These are phyloP conservation scores for Aspergillus spinulosporus DNA, from an alignment of 2,329 filamentous ascomycete species.

Conservation along the genomic window DNA sequence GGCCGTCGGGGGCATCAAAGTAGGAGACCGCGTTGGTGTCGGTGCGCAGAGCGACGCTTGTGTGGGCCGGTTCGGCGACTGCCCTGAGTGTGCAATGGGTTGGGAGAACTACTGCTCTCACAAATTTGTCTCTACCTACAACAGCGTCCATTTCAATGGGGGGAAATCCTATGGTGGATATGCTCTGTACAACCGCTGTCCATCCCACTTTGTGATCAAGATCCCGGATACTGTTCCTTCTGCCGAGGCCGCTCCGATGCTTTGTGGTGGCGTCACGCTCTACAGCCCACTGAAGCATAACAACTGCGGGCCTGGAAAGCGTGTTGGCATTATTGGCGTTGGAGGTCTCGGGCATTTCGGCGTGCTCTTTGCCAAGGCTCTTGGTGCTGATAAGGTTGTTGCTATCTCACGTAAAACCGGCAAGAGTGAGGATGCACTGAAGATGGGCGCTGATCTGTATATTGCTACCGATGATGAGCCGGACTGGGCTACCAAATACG, in stretches of 20 bases:
- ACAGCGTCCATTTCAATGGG: constrained; percentile 48
- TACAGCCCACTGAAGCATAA: constrained; percentile 70
- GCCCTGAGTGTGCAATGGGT: constrained; percentile 54
- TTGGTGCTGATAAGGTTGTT: constrained; percentile 65
- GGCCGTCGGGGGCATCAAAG: constrained; percentile 31
- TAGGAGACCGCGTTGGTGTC: constrained; percentile 51
- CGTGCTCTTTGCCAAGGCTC: constrained; percentile 68
- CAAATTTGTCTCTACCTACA: constrained; percentile 35
- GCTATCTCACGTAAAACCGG: constrained; percentile 55
- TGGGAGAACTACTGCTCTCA: constrained; percentile 39
- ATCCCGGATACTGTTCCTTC: constrained; percentile 55
- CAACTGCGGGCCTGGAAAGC: constrained; percentile 68
- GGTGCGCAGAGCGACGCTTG: constrained; percentile 63
- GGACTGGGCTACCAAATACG: constrained; percentile 54
- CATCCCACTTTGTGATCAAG: constrained; percentile 60
- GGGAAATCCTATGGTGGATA: constrained; percentile 68
- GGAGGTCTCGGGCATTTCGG: constrained; percentile 75
- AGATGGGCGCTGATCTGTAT: constrained; percentile 57
- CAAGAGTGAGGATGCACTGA: constrained; percentile 55
- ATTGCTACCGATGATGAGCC: constrained; percentile 59
- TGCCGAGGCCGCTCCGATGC: constrained; percentile 65
- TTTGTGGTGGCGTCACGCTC: constrained; percentile 76
- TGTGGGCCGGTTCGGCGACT: constrained; percentile 45
- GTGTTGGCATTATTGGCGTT: constrained; percentile 70
- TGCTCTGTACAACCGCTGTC: constrained; percentile 56